Evolutionary conservation across 208 protist species (phyloP), one percentile per base, ranked within the genome.

Genomic region (Trichomonas tenax): DNA sequence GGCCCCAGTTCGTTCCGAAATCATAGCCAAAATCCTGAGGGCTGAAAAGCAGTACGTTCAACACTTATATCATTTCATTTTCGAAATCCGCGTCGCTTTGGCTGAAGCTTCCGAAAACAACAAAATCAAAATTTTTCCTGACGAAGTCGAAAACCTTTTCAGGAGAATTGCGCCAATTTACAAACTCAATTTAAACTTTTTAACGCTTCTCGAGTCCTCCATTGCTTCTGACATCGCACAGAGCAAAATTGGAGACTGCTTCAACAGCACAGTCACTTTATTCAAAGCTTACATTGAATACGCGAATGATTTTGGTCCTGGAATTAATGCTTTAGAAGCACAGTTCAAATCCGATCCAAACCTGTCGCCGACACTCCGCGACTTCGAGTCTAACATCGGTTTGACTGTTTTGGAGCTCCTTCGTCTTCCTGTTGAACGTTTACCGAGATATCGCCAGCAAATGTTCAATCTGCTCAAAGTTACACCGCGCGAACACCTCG

Each of bases 21-120:
- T 58, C 0, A 51, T 93, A 26, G 45, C 86, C 15, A 38, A 48
- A 41, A 48, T 93, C 4, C 17, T 93, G 45, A 26, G 17, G 2
- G 1, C 86, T 51, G 86, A 93, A 51, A 93, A 44, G 44, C 86
- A 93, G 44, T 93, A 93, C 36, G 86, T 51, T 51, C 86, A 93
- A 93, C 44, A 51, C 26, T 51, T 93, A 38, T 93, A 93, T 58
- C 86, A 93, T 93, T 93, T 93, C 44, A 93, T 93, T 51, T 93
- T 48, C 36, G 86, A 93, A 93, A 48, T 44, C 36, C 86, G 86
- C 31, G 86, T 93, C 38, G 40, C 86, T 38, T 41, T 93, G 0
- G 40, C 86, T 17, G 44, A 51, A 48, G 86, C n/a, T 38, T 51
- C 44, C 1, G 8, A 34, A 34, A 23, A 15, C 41, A 38, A 38